A percentile compares a stretch with the other conserved stretches of the same genome.
These are phyloP conservation scores for Cordyceps cicadae DNA, from an alignment of 2,329 filamentous ascomycete genomes.

Conservation along the genomic window DNA sequence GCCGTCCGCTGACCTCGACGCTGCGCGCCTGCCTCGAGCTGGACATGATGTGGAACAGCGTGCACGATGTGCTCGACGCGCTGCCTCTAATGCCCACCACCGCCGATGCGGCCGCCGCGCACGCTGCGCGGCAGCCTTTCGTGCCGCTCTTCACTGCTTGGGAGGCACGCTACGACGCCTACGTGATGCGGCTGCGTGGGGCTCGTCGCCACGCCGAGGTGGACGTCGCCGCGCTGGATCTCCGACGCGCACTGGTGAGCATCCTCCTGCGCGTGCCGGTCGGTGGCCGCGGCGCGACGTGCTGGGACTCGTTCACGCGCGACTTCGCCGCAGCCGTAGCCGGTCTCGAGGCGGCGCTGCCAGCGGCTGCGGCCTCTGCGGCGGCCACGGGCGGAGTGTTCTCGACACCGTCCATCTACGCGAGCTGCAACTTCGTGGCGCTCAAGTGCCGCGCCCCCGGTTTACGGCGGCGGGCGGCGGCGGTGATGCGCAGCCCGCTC, in stretches of 20 bases:
- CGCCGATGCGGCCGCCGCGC: not conserved
- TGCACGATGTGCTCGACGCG: not conserved
- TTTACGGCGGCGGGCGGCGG: not conserved
- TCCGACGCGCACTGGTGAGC: not conserved
- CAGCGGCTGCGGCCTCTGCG: no score
- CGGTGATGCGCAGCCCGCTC: not conserved
- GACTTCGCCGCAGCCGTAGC: not conserved
- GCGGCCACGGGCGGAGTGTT: not conserved
- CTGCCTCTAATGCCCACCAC: not conserved
- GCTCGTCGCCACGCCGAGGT: not conserved
- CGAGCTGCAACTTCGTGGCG: not conserved
- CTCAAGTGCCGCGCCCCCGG: not conserved
- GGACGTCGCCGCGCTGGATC: not conserved
- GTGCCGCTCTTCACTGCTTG: not conserved
- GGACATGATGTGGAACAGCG: constrained; percentile 1
- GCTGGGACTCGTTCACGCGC: not conserved
- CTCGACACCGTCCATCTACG: not conserved
- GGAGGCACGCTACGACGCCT: not conserved
- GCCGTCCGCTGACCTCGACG: not conserved
- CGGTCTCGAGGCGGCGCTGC: not conserved
- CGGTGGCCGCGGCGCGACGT: not conserved
- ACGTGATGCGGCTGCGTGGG: no score
- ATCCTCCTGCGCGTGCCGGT: not conserved
- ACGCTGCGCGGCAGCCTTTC: not conserved
- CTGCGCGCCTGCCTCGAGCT: not conserved